These are phyloP conservation scores for Stromatinia cepivora DNA, from an alignment of 2,329 filamentous ascomycete genomes.

Conservation along the genomic window DNA sequence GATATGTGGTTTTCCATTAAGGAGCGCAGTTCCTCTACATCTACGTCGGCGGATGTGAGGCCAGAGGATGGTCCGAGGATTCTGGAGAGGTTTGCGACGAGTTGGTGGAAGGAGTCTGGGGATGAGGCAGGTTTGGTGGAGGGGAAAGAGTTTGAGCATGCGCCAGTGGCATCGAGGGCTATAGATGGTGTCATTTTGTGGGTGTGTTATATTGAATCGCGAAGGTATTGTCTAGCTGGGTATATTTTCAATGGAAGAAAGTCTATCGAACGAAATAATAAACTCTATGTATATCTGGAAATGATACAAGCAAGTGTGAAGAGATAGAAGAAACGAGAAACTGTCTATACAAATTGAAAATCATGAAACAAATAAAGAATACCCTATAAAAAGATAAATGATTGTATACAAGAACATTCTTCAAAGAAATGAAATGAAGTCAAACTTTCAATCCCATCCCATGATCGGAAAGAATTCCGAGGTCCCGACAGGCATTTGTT, in stretches of 20 bases:
- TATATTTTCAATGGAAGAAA: not conserved
- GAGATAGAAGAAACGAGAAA: not conserved
- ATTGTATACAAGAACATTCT: not conserved
- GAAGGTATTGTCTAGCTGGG: not conserved
- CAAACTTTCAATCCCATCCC: not conserved
- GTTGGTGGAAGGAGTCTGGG: slow-evolving; percentile 60
- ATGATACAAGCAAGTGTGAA: not conserved
- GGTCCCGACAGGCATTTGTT: not conserved
- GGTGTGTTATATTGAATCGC: not conserved
- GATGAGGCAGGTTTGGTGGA: slow-evolving; percentile 35
- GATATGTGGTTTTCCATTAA: slow-evolving; percentile 77
- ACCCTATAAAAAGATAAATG: not conserved
- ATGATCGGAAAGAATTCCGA: slow-evolving; percentile 1
- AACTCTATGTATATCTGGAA: not conserved
- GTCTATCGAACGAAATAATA: not conserved
- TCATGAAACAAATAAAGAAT: not conserved
- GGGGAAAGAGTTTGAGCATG: not conserved
- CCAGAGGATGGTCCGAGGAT: slow-evolving; percentile 79
- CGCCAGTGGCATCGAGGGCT: slow-evolving; percentile 10
- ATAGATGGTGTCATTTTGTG: slow-evolving; percentile 18
- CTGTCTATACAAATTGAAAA: not conserved
- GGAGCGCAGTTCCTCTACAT: slow-evolving; percentile 67
- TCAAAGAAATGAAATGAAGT: slow-evolving; percentile 6
- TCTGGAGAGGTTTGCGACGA: slow-evolving; percentile 72
- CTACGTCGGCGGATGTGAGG: slow-evolving; percentile 77